These are phyloP conservation scores for Ramularia collo-cygni DNA, from an alignment of 2,329 filamentous ascomycete species.

Conservation along the genomic window DNA sequence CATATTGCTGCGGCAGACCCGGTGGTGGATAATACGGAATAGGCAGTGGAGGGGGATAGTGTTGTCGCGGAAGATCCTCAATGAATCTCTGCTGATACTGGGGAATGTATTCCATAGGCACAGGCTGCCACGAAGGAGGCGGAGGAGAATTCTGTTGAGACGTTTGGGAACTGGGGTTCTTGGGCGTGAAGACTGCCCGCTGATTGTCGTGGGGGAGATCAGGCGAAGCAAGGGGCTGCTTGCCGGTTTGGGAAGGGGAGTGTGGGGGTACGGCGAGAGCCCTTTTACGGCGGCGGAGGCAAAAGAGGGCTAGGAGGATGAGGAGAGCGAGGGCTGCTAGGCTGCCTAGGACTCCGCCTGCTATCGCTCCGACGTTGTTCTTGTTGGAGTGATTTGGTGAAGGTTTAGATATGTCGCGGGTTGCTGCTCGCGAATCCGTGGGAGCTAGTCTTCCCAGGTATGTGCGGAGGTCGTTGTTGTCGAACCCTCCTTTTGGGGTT, in stretches of 20 bases:
- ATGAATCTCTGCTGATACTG: neutral
- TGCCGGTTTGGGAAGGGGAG: slow-evolving; percentile 1
- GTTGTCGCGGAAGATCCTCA: neutral
- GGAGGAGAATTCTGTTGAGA: too few relatives aligned
- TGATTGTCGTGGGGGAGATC: slow-evolving; percentile 1
- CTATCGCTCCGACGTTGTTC: slow-evolving; percentile 29
- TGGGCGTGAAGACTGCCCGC: slow-evolving; percentile 1
- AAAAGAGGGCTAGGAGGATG: slow-evolving; percentile 28
- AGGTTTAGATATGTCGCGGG: slow-evolving; percentile 37
- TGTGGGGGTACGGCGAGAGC: neutral
- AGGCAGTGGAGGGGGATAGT: neutral
- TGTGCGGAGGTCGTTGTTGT: slow-evolving; percentile 44
- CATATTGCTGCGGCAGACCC: slow-evolving; percentile 1
- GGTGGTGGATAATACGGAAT: slow-evolving; percentile 6
- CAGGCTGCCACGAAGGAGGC: neutral
- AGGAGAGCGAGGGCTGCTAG: slow-evolving; percentile 27
- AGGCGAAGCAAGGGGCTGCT: too few relatives aligned
- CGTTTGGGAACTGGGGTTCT: neutral
- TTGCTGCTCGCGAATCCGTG: slow-evolving; percentile 44
- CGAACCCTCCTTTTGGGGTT: slow-evolving; percentile 45
- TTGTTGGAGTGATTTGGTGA: slow-evolving; percentile 20
- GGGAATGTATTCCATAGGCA: neutral
- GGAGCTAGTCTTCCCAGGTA: slow-evolving; percentile 48
- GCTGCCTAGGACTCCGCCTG: slow-evolving; percentile 36
- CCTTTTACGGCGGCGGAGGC: slow-evolving; percentile 32